Evolutionary conservation across 495 filamentous ascomycete species (phyloP), one percentile per base, ranked within the genome.

Genomic region (Aspergillus campestris): DNA sequence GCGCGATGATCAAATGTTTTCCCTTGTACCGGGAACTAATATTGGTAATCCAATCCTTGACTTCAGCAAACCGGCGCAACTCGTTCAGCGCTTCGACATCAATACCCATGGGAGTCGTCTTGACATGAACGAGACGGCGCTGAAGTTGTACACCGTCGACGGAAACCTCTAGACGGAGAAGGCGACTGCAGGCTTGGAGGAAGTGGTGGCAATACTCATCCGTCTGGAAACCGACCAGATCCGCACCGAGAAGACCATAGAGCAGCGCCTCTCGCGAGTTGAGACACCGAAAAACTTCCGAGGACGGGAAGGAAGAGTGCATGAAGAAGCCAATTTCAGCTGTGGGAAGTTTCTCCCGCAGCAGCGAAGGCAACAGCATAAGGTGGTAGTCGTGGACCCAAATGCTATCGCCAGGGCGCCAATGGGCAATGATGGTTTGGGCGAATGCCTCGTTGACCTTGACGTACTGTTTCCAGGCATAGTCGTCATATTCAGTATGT

Each of bases 321-420:
- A 95, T 68, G 65, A 94, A 95, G 63, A 95, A 89, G 24, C 89
- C 89, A 57, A 95, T 94, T 62, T 89, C 82, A 8, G 87, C 89
- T 44, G 87, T 78, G 1, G 89, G 89, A 4, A 82, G 58, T 35
- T 84, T 74, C 66, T 89, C 79, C 31, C 89, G 78, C 31, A 95
- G 70, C 78, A 95, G 85, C 8, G 64, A 67, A 1, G 89, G 89
- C 11, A 94, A 82, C 13, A 92, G 66, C 1, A 94, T 73, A 8
- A 94, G 75, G 52, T 95, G 89, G 56, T 95, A 95, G 59, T 95
- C 89, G 64, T 94, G 84, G 48, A 94, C 69, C 89, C 89, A 95
- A 52, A 95, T 86, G 32, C 74, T 74, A 58, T 95, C 89, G 31
- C 86, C 87, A 7, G 81, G 78, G 59, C 86, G 88, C 78, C 89